These are phyloP conservation scores for Coniochaeta hoffmannii DNA, from an alignment of 2,329 filamentous ascomycete genomes.

Conservation along the genomic window DNA sequence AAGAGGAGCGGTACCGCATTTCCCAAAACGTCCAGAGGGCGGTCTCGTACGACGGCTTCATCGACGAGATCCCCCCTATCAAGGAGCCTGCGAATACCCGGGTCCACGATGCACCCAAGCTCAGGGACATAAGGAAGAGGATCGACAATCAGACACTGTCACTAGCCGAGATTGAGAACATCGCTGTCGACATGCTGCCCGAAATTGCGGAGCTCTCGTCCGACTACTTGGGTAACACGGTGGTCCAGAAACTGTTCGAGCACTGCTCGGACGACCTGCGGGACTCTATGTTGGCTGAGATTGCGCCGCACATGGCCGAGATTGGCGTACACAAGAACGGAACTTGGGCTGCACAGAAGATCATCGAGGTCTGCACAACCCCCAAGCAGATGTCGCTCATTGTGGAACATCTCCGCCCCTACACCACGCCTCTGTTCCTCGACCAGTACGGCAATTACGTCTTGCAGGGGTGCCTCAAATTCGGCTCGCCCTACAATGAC, in stretches of 20 bases:
- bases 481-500: slow-evolving; percentile 80
- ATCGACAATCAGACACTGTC: slow-evolving; percentile 93
- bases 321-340: slow-evolving; percentile 99
- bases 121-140: slow-evolving; percentile 92
- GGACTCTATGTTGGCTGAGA: slow-evolving; percentile 82
- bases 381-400: slow-evolving; percentile 77
- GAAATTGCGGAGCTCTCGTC: slow-evolving; percentile 93
- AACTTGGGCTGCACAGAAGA: slow-evolving; percentile 98
- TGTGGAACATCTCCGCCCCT: slow-evolving; percentile 74
- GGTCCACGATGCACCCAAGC: slow-evolving; percentile 86
- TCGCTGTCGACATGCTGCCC: slow-evolving; percentile 88
- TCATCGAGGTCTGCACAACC: slow-evolving; percentile 91
- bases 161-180: slow-evolving; percentile 81
- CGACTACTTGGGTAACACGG: slow-evolving; percentile 96
- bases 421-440: slow-evolving; percentile 84
- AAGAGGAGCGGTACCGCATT: slow-evolving; percentile 70
- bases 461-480: slow-evolving; percentile 90
- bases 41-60: slow-evolving; percentile 64
- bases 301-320: slow-evolving; percentile 86
- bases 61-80: slow-evolving; percentile 81
- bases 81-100: slow-evolving; percentile 83
- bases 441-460: slow-evolving; percentile 99
- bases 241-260: slow-evolving; percentile 98
- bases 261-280: slow-evolving; percentile 86
- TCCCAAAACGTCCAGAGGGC: slow-evolving; percentile 66